Conservation (phyloP, 164 flowering plant species). For the Tetracentron sinense region DNA sequence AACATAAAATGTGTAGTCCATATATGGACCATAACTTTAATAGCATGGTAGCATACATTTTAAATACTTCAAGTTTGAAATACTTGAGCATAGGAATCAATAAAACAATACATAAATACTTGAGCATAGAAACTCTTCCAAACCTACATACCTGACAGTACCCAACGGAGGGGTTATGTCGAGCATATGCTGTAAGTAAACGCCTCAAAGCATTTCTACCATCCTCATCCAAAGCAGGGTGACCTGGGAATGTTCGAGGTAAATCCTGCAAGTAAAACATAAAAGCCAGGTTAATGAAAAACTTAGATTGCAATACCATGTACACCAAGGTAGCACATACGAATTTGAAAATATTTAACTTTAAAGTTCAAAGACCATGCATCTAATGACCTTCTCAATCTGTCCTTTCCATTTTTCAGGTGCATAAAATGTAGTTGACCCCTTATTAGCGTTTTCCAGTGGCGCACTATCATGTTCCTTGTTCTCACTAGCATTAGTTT, state of each 20-base stretch:
- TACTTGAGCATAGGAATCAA: no score
- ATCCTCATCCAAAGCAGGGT: slow-evolving; percentile 95
- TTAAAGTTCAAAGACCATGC: slow-evolving; percentile 17
- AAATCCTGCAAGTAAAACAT: slow-evolving; percentile 61
- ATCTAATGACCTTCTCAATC: slow-evolving; percentile 83
- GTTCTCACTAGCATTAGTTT: slow-evolving; percentile 26
- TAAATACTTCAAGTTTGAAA: no score
- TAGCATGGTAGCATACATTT: no score
- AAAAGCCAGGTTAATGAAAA: slow-evolving; percentile 16
- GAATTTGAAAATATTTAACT: slow-evolving; percentile 21
- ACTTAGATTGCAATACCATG: slow-evolving; percentile 5
- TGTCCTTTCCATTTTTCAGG: slow-evolving; percentile 94
- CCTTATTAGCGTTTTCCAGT: slow-evolving; percentile 24
- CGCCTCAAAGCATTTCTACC: slow-evolving; percentile 98
- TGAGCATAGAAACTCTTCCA: neutral
- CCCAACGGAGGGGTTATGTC: slow-evolving; percentile 96
- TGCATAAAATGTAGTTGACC: slow-evolving; percentile 28
- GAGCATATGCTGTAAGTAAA: slow-evolving; percentile 93
- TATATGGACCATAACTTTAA: neutral
- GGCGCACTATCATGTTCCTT: slow-evolving; percentile 21
- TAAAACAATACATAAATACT: neutral
- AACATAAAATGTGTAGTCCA: neutral
- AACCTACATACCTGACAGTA: slow-evolving; percentile 79
- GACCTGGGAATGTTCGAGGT: slow-evolving; percentile 99
- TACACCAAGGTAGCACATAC: slow-evolving; percentile 15